Percentiles rank a stretch among this genome's conserved stretches.
These are phyloP conservation scores for Penicillium brevicompactum DNA, from an alignment of 2,329 filamentous ascomycete species.

Conservation along the genomic window DNA sequence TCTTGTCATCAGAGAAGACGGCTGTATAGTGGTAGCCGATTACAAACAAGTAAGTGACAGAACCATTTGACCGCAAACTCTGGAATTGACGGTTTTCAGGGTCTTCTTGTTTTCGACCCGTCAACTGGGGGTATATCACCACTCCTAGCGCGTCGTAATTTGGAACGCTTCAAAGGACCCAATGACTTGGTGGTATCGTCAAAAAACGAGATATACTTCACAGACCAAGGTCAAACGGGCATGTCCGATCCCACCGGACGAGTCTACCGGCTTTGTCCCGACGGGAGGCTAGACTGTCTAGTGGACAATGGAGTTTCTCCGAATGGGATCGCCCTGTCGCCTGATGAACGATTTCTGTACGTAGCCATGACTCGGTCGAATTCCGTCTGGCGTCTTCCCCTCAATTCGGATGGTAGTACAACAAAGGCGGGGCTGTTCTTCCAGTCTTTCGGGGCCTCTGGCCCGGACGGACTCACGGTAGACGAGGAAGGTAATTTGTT, in stretches of 20 bases:
- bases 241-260: slow-evolving; percentile 46
- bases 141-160: slow-evolving; percentile 36
- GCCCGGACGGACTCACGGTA: slow-evolving; percentile 43
- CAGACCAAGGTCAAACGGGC: slow-evolving; percentile 49
- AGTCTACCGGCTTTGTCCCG: slow-evolving; percentile 39
- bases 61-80: background rate
- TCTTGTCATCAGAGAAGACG: slow-evolving; percentile 36
- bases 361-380: slow-evolving; percentile 42
- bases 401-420: slow-evolving; percentile 43
- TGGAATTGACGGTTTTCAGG: slow-evolving; percentile 25
- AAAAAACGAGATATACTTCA: slow-evolving; percentile 45
- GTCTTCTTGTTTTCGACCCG: slow-evolving; percentile 41
- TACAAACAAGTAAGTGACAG: slow-evolving; percentile 43
- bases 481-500: slow-evolving; percentile 45
- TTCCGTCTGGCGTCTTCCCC: slow-evolving; percentile 45
- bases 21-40: slow-evolving; percentile 42
- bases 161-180: slow-evolving; percentile 48
- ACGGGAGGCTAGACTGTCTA: slow-evolving; percentile 42
- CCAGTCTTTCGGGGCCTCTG: slow-evolving; percentile 44
- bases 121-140: slow-evolving; percentile 29
- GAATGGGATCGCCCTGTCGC: slow-evolving; percentile 43
- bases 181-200: slow-evolving; percentile 47
- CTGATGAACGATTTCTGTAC: slow-evolving; percentile 44
- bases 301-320: slow-evolving; percentile 44
- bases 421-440: slow-evolving; percentile 46